phyloP scores from a whole-genome alignment of 2,329 filamentous ascomycete species.

The Fusarium marasasianum region DNA sequence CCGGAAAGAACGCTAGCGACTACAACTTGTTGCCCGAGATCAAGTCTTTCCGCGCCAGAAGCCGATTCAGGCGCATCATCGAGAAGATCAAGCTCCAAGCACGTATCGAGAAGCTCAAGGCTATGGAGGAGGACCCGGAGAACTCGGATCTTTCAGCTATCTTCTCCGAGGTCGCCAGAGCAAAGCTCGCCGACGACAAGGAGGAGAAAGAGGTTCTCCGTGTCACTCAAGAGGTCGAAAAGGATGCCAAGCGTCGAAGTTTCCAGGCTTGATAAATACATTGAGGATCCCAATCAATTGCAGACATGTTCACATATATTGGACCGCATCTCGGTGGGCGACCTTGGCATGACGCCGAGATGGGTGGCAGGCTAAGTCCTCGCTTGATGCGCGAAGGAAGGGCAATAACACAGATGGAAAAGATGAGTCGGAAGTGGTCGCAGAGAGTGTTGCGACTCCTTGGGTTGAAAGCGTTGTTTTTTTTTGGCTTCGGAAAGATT shows the following conservation, averaged over 20 bases:
- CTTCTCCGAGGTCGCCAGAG: slow-evolving; percentile 92
- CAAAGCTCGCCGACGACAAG: slow-evolving; percentile 84
- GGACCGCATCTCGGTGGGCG: background rate
- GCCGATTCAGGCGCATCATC: slow-evolving; percentile 90
- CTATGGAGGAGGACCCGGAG: slow-evolving; percentile 86
- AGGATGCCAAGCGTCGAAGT: slow-evolving; percentile 55
- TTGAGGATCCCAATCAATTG: background rate
- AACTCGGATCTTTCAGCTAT: slow-evolving; percentile 70
- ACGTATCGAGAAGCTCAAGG: slow-evolving; percentile 92
- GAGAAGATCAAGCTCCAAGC: slow-evolving; percentile 96
- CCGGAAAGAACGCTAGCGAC: slow-evolving; percentile 88
- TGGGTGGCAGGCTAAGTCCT: background rate
- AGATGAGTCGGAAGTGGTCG: background rate
- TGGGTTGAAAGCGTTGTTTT: slow-evolving; percentile 25
- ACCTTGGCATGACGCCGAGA: background rate
- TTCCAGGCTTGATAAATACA: slow-evolving; percentile 31
- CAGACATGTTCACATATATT: background rate
- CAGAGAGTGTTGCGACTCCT: background rate
- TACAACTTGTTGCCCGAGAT: slow-evolving; percentile 98
- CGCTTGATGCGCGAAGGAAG: background rate
- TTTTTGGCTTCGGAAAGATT: background rate
- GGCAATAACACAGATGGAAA: background rate
- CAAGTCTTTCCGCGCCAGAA: slow-evolving; percentile 89
- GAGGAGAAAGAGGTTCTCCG: slow-evolving; percentile 81
- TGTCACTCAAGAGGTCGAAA: slow-evolving; percentile 67